Base-by-base conservation (phyloP, 164 flowering plant genomes). In the Buxus sempervirens region DNA sequence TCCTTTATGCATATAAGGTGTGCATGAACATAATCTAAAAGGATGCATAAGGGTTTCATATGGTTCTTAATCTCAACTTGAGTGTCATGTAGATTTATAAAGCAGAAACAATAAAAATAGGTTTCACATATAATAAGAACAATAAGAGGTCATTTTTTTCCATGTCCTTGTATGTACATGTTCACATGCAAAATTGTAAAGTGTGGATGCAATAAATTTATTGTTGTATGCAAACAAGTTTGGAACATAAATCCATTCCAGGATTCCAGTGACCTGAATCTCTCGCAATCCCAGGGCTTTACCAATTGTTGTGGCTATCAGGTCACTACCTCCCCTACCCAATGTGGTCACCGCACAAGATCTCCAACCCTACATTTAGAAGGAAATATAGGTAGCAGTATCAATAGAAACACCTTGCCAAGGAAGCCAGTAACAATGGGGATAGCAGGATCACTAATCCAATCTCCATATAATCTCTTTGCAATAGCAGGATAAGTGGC, bases 401-500 rank as follows among this genome's bases (percentile, higher is more conserved):
- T 26, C 42, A 20, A 9, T 26, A 18, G 21, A 60, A 57, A 63
- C 2, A 84, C 93, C 90, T 86, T 88, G 63, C 94, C 91, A 66
- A 89, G 90, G 77, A 85, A 89, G 23, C 94, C 91, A 64, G 94
- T 89, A 28, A 87, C 90, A 74, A 89, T 64, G 23, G 94, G 94
- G 63, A 89, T 84, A 42, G 91, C 91, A 76, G 86, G 91, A 78
- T 85, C 85, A 72, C 48, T 62, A 42, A 70, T 67, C 91, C 91
- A 85, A 76, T 87, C 94, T 69, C 70, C 79, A 65, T 73, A 62
- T 60, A 89, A 76, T 62, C 85, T 82, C 76, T 89, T 81, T 58
- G 94, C 88, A 70, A 89, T 82, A 68, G 90, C 91, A 27, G 91
- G 91, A 73, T 87, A 89, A 56, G 94, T 89, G 69, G 91, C 91